phyloP scores from a whole-genome alignment of 2,329 filamentous ascomycete species.

The Pseudocercospora fijiensis region DNA sequence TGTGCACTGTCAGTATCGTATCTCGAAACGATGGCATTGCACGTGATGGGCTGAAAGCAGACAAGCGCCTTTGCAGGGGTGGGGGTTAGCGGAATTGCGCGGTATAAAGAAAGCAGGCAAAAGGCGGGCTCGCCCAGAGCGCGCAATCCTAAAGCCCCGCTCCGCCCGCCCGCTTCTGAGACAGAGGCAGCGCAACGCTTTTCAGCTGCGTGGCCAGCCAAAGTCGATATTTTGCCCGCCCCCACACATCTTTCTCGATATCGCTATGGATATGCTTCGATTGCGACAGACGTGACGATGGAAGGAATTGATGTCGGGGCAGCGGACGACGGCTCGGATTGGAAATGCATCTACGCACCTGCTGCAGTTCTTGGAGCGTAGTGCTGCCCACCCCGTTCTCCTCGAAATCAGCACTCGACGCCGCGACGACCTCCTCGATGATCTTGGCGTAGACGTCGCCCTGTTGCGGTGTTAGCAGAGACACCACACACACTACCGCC shows the following conservation, averaged over 20 bases:
- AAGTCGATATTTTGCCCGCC: slow-evolving; percentile 9
- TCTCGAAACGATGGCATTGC: slow-evolving; percentile 12
- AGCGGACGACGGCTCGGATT: slow-evolving; percentile 6
- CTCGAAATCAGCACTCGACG: slow-evolving; percentile 90
- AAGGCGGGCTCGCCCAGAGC: slow-evolving; percentile 46
- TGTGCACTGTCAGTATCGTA: slow-evolving; percentile 43
- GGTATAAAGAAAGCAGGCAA: slow-evolving; percentile 48
- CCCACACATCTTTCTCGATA: neutral
- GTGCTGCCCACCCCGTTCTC: slow-evolving; percentile 88
- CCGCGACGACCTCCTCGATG: slow-evolving; percentile 65
- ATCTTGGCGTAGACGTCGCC: slow-evolving; percentile 87
- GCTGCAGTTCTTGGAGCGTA: slow-evolving; percentile 81
- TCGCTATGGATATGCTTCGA: neutral
- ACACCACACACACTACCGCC: slow-evolving; percentile 2
- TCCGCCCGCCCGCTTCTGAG: slow-evolving; percentile 31
- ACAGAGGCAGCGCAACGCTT: slow-evolving; percentile 9
- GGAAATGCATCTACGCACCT: slow-evolving; percentile 57
- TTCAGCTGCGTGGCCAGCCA: slow-evolving; percentile 21
- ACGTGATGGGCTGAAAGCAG: slow-evolving; percentile 36
- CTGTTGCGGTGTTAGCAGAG: slow-evolving; percentile 39
- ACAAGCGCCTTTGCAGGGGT: slow-evolving; percentile 34
- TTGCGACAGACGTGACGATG: neutral
- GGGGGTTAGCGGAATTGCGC: slow-evolving; percentile 26
- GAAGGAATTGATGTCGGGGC: slow-evolving; percentile 5
- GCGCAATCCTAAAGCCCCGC: slow-evolving; percentile 44